Evolutionary conservation across 805 yeast genomes (phyloP), one percentile per base, ranked within the genome.

Genomic region (Geotrichum ghanense): DNA sequence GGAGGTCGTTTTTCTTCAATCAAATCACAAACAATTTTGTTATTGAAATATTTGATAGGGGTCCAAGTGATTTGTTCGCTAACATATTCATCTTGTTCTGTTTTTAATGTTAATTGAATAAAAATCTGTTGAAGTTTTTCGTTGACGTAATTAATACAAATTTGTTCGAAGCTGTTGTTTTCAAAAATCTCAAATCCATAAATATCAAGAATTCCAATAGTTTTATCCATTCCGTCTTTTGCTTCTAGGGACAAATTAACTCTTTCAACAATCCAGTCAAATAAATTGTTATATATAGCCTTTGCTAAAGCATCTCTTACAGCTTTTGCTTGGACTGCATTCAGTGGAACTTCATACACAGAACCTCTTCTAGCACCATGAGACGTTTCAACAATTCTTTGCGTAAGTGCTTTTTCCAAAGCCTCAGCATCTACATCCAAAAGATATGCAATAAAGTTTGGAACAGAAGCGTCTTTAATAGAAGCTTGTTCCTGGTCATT

Each of bases 21-120:
- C 61, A 92, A 73, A 57, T 92, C 99, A 70, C 97, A 92, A 24
- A 92, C 98, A 54, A 92, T 82, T 66, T 90, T 81, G 68, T 92
- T 92, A 67, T 92, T 92, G 70, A 92, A 92, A 65, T 88, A 92
- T 52, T 92, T 84, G 59, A 92, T 92, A 20, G 97, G 97, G 10
- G 95, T 86, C 98, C 98, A 92, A 63, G 86, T 76, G 63, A 92
- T 92, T 66, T 87, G 84, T 65, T 92, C 99, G 55, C 84, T 82
- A 27, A 87, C 92, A 59, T 92, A 92, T 62, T 92, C 97, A 53
- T 92, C 98, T 69, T 92, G 98, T 67, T 92, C 98, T 0, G 97
- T 84, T 67, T 92, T 92, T 59, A 92, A 74, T 2, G 98, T 92
- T 59, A 92, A 74, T 64, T 92, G 95, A 62, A 92, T 92, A 59